These are phyloP conservation scores for Xylariaceae sp. DNA, from an alignment of 2,329 filamentous ascomycete genomes.

Conservation along the genomic window DNA sequence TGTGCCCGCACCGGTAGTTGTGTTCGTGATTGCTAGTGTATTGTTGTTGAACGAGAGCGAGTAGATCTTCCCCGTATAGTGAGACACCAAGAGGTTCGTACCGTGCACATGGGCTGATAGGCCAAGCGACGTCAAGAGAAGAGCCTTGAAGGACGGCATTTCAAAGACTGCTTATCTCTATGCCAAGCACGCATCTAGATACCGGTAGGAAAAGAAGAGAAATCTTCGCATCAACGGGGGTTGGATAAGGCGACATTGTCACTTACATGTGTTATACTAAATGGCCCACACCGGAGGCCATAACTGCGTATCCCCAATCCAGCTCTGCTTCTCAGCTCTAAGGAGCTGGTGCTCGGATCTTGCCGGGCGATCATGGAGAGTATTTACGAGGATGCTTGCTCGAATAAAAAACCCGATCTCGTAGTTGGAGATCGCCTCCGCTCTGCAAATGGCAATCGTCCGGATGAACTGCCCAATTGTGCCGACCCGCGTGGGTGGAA, in stretches of 20 bases:
- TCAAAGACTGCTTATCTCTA: slow-evolving; percentile 7
- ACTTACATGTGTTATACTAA: slow-evolving; percentile 13
- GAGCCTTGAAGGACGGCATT: slow-evolving; percentile 21
- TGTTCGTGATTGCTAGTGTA: slow-evolving; percentile 27
- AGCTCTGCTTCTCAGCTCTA: slow-evolving; percentile 12
- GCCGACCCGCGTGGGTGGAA: slow-evolving; percentile 24
- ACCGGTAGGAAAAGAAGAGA: slow-evolving; percentile 8
- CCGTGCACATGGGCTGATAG: slow-evolving; percentile 23
- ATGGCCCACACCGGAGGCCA: slow-evolving; percentile 9
- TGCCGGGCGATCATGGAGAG: slow-evolving; percentile 10
- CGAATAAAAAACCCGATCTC: neutral
- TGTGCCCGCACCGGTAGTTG: slow-evolving; percentile 30
- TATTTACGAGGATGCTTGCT: slow-evolving; percentile 5
- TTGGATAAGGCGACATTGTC: slow-evolving; percentile 11
- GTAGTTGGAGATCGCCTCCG: slow-evolving; percentile 19
- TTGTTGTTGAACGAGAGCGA: slow-evolving; percentile 29
- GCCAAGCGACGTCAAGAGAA: slow-evolving; percentile 19
- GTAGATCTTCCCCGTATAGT: slow-evolving; percentile 39
- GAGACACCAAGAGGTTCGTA: slow-evolving; percentile 34
- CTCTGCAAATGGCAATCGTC: slow-evolving; percentile 27
- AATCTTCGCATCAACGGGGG: slow-evolving; percentile 1
- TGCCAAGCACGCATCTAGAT: slow-evolving; percentile 15
- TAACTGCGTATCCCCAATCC: slow-evolving; percentile 6
- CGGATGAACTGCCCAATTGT: slow-evolving; percentile 26
- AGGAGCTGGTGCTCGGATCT: slow-evolving; percentile 6